phyloP scores from a whole-genome alignment of 139 green algal species.

The Coelastrella sp. region DNA sequence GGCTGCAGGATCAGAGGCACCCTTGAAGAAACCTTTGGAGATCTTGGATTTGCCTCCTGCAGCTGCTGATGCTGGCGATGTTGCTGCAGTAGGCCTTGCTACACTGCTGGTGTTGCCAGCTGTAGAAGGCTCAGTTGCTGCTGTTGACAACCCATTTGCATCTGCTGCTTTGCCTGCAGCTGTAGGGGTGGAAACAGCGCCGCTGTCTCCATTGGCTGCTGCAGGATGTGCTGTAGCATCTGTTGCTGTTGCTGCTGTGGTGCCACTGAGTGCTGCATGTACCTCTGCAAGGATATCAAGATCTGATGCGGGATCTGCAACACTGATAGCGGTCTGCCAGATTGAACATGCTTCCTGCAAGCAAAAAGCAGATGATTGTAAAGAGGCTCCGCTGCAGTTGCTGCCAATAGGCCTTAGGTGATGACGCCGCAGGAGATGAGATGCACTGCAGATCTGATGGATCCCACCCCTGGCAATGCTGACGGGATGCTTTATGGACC shows the following conservation, averaged over 20 bases:
- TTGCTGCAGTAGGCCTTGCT: not conserved
- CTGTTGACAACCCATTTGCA: not conserved
- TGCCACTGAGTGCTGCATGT: conserved; percentile 1
- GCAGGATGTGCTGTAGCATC: conserved; percentile 8
- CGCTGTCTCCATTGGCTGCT: not conserved
- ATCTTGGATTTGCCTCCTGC: conserved; percentile 20
- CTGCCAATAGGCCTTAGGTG: too few relatives aligned
- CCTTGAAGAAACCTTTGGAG: conserved; percentile 25
- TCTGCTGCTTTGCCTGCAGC: conserved; percentile 17
- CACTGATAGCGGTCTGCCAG: conserved; percentile 30
- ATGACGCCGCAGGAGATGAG: too few relatives aligned
- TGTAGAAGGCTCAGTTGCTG: conserved; percentile 5
- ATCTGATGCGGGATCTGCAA: conserved; percentile 39
- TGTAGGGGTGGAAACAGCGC: not conserved
- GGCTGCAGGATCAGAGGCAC: not conserved
- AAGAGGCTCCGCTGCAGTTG: too few relatives aligned
- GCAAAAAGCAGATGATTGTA: not conserved
- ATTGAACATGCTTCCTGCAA: conserved; percentile 48
- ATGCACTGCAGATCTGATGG: too few relatives aligned
- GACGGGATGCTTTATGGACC: too few relatives aligned
- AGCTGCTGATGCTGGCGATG: conserved; percentile 19
- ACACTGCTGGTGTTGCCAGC: not conserved
- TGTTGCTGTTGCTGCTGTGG: not conserved
- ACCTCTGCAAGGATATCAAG: conserved; percentile 27
- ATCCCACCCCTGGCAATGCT: too few relatives aligned